These are phyloP conservation scores for Zasmidium angulare DNA, from an alignment of 2,329 filamentous ascomycete genomes.

Conservation along the genomic window DNA sequence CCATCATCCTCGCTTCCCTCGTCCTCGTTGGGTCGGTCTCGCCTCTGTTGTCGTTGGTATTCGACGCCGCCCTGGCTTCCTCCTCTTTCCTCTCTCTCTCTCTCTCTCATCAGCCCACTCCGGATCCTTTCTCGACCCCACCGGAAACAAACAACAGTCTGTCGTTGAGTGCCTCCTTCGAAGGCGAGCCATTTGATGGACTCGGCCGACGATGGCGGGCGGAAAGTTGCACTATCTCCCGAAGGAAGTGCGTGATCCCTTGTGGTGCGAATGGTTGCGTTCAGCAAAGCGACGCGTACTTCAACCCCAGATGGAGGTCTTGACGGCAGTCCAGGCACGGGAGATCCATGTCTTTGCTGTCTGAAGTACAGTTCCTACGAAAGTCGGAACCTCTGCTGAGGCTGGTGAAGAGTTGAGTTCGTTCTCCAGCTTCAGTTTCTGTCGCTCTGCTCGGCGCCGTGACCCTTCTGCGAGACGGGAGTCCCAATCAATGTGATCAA, in stretches of 20 bases:
- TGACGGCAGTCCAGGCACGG: not conserved
- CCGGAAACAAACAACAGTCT: not conserved
- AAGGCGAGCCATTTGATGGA: not conserved
- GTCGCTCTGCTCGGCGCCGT: not conserved
- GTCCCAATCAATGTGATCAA: not conserved
- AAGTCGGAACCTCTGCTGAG: not conserved
- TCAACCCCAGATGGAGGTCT: not conserved
- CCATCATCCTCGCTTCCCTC: too few species aligned
- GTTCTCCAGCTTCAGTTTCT: not conserved
- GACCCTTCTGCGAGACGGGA: not conserved
- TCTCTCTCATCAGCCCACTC: too few species aligned
- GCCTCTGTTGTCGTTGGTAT: too few species aligned
- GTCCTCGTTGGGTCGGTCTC: too few species aligned
- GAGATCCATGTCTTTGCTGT: not conserved
- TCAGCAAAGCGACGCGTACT: not conserved
- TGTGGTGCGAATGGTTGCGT: not conserved
- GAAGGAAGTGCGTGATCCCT: not conserved
- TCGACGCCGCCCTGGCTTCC: too few species aligned
- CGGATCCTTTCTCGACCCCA: not conserved
- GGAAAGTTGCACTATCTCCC: not conserved
- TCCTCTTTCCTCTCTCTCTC: too few species aligned
- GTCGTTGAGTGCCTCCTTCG: not conserved
- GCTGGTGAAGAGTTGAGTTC: not conserved
- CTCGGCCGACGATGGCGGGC: not conserved
- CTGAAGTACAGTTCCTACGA: not conserved